Percentiles rank a stretch among this genome's conserved stretches.
phyloP scores from a whole-genome alignment of 148 eudicot species.

The Vaccinium darrowii region DNA sequence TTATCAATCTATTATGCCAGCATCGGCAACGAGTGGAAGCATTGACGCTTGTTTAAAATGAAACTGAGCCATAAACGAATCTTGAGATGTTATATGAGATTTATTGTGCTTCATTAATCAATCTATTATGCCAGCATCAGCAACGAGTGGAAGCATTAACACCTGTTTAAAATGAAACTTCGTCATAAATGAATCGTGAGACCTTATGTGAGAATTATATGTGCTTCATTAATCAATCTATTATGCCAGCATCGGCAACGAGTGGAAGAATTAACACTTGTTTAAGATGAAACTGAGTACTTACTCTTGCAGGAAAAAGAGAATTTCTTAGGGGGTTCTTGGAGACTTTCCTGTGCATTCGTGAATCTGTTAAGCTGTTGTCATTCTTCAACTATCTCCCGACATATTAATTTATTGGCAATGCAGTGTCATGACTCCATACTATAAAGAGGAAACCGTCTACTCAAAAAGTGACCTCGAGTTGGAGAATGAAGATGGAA shows the following conservation, averaged over 20 bases:
- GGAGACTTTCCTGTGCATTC: not conserved
- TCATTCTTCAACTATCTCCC: slow-evolving; percentile 8
- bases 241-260: not conserved
- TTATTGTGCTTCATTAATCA: not conserved
- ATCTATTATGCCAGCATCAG: not conserved
- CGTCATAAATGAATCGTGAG: not conserved
- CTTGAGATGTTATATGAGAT: not conserved
- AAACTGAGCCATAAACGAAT: not conserved
- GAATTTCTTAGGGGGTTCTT: slow-evolving; percentile 3
- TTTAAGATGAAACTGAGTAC: not conserved
- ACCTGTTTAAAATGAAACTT: not conserved
- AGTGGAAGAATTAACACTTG: not conserved
- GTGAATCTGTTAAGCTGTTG: slow-evolving; percentile 1
- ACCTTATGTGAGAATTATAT: not conserved
- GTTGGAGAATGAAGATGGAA: slow-evolving; percentile 49
- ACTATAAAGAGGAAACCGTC: slow-evolving; percentile 41
- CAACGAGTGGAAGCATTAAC: not conserved
- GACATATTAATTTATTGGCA: slow-evolving; percentile 16
- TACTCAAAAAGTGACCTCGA: slow-evolving; percentile 42
- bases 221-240: not conserved
- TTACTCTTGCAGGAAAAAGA: not conserved
- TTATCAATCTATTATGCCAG: not conserved
- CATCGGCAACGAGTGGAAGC: not conserved
- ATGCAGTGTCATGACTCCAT: slow-evolving; percentile 46
- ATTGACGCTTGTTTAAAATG: not conserved